Conservation (phyloP, 2,329 filamentous ascomycete species). For the Aschersonia sp. region DNA sequence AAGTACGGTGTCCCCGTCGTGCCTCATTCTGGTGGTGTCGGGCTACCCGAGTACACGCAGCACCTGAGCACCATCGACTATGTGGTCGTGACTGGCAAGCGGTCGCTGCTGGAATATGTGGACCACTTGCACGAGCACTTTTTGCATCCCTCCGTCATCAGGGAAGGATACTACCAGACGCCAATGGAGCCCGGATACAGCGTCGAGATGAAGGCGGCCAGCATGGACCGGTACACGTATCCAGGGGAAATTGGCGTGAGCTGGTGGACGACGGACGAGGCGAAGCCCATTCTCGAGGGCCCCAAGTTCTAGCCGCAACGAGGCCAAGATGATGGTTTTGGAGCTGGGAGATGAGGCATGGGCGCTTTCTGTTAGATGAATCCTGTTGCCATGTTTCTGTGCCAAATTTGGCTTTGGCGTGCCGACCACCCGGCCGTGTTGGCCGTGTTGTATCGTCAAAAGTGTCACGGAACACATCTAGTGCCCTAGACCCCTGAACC, state of each 20-base stretch:
- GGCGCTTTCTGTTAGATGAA: too few relatives aligned
- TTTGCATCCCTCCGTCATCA: conserved; percentile 63
- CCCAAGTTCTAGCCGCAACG: conserved; percentile 29
- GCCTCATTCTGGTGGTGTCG: conserved; percentile 79
- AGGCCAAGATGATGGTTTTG: neutral
- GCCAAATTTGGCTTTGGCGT: too few relatives aligned
- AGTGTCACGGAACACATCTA: too few relatives aligned
- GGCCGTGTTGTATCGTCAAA: too few relatives aligned
- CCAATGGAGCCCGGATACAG: conserved; percentile 74
- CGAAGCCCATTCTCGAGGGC: conserved; percentile 56
- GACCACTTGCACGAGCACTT: conserved; percentile 93
- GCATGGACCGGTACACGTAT: conserved; percentile 67
- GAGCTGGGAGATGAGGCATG: too few relatives aligned
- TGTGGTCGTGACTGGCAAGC: conserved; percentile 69
- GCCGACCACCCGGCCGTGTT: too few relatives aligned
- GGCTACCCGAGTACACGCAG: conserved; percentile 86
- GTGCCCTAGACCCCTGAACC: too few relatives aligned
- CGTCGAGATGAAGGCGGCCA: conserved; percentile 83
- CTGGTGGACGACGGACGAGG: conserved; percentile 76
- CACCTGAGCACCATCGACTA: conserved; percentile 89
- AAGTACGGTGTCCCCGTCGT: conserved; percentile 72
- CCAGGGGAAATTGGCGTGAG: conserved; percentile 65
- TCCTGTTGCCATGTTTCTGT: too few relatives aligned
- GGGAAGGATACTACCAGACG: conserved; percentile 78
- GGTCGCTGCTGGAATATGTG: conserved; percentile 76